Evolutionary conservation across 495 filamentous ascomycete species (phyloP), one percentile per base, ranked within the genome.

Genomic region (Trichoderma asperelloides): DNA sequence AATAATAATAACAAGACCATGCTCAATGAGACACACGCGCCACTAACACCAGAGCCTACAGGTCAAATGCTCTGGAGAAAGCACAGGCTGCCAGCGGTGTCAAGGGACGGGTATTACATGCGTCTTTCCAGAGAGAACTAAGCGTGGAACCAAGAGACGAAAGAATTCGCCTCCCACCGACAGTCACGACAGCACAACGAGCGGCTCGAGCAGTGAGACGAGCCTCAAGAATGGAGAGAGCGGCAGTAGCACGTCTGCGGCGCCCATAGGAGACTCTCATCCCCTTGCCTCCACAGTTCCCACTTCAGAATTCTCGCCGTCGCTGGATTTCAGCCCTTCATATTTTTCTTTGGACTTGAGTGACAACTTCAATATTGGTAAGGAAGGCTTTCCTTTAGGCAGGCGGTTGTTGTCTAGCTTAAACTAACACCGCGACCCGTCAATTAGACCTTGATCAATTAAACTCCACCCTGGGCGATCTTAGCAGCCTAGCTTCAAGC

Each of bases 41-140:
- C n/a, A 25, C 49, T 55, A n/a, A 55, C 9, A 23, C 49, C 21
- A 7, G 6, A 2, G n/a, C 8, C 8, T 25, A 60, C 16, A 60
- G 55, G 55, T 60, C 23, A 60, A 60, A 18, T 60, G 55, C 55
- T 28, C 55, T 6, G 55, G 55, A 60, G 55, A 60, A 60, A 30
- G 11, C 55, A 60, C 55, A 28, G 55, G 55, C 16, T 60, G 55
- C 55, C 55, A 60, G 55, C 15, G 55, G 30, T 60, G 55, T 30
- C 55, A 60, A 21, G 55, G 55, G 16, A 60, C 55, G 1, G 55
- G 55, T 18, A 60, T 30, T 18, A 60, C 55, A 15, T 60, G 55
- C 25, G 27, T 60, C 23, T 60, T 60, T 30, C 55, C 55, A 30
- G 55, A 60, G 55, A 28, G 55, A 30, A 60, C 55, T 0, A 60